phyloP scores from a whole-genome alignment of 345 rosid genomes.

The Gossypium ekmanianum region DNA sequence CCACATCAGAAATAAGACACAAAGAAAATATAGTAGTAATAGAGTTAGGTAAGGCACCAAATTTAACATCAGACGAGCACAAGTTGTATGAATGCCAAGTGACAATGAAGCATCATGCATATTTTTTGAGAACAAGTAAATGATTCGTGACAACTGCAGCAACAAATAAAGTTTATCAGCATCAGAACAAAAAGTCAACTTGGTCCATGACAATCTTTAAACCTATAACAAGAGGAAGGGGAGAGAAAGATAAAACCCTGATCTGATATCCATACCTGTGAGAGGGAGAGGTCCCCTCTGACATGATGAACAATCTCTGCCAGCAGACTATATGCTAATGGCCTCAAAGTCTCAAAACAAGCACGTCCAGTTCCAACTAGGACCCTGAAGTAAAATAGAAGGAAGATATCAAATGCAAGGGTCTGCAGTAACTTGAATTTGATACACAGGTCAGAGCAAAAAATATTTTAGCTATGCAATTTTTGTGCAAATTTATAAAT shows the following conservation, averaged over 20 bases:
- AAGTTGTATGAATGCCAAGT: conserved; percentile 91
- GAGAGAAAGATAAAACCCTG: neutral
- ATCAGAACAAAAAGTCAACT: neutral
- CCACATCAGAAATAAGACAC: neutral
- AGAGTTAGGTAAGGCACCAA: conserved; percentile 49
- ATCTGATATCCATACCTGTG: conserved; percentile 52
- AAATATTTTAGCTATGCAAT: neutral
- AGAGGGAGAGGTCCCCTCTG: conserved; percentile 76
- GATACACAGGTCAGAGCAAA: neutral
- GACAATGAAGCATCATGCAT: conserved; percentile 98
- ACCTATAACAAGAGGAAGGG: neutral
- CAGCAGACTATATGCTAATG: conserved; percentile 93
- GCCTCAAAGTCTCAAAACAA: conserved; percentile 94
- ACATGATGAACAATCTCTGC: conserved; percentile 99
- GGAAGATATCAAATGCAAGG: conserved; percentile 6
- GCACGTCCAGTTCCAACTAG: conserved; percentile 98
- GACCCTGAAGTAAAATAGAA: conserved; percentile 51
- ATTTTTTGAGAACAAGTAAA: conserved; percentile 92
- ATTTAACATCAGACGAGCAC: conserved; percentile 97
- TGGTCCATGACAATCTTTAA: neutral
- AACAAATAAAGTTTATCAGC: conserved; percentile 21
- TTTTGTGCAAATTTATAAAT: conserved; percentile 5
- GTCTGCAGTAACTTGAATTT: neutral
- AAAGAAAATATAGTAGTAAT: conserved; percentile 6
- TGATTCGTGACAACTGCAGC: conserved; percentile 88